Evolutionary conservation across 2,329 filamentous ascomycete genomes (phyloP).

Genomic region (Salinomyces thailandicus): DNA sequence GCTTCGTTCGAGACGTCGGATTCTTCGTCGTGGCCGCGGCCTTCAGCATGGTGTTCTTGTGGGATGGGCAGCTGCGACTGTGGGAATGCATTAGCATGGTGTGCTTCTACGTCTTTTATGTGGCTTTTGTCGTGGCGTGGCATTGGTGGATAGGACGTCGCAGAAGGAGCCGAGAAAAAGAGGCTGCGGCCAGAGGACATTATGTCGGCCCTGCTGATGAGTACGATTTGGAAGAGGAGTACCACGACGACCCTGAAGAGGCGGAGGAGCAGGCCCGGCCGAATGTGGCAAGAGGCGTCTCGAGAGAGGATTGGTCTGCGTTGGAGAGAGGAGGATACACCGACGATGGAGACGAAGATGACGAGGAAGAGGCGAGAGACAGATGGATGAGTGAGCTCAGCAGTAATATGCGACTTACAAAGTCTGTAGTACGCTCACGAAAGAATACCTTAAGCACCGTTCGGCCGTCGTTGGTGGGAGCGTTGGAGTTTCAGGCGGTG

Average conservation of each 20-base stretch:
- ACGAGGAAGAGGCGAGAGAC: conserved; percentile 53
- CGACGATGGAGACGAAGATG: conserved; percentile 48
- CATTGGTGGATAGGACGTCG: conserved; percentile 71
- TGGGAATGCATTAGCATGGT: conserved; percentile 94
- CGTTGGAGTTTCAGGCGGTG: conserved; percentile 84
- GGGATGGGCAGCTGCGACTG: conserved; percentile 69
- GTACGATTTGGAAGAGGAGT: conserved; percentile 44
- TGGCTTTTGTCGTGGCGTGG: conserved; percentile 77
- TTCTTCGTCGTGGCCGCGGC: conserved; percentile 83
- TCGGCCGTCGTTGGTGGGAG: conserved; percentile 83
- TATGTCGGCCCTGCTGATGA: conserved; percentile 55
- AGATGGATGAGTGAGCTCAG: conserved; percentile 67
- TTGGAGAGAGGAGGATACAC: conserved; percentile 43
- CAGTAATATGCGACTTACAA: conserved; percentile 82
- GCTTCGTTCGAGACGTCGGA: conserved; percentile 80
- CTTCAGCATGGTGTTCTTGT: conserved; percentile 79
- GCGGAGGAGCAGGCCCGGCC: conserved; percentile 32
- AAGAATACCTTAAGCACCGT: conserved; percentile 74
- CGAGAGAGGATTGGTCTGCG: conserved; percentile 53
- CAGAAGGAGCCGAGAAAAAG: conserved; percentile 51
- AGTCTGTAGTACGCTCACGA: conserved; percentile 54
- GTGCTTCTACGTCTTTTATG: conserved; percentile 81
- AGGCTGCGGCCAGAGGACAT: conserved; percentile 63
- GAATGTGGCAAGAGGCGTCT: conserved; percentile 34
- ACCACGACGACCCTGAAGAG: conserved; percentile 43